Percentiles rank a stretch among this genome's conserved stretches.
Conservation (phyloP, 2,329 filamentous ascomycete genomes). For the Diplodia sapinea region DNA sequence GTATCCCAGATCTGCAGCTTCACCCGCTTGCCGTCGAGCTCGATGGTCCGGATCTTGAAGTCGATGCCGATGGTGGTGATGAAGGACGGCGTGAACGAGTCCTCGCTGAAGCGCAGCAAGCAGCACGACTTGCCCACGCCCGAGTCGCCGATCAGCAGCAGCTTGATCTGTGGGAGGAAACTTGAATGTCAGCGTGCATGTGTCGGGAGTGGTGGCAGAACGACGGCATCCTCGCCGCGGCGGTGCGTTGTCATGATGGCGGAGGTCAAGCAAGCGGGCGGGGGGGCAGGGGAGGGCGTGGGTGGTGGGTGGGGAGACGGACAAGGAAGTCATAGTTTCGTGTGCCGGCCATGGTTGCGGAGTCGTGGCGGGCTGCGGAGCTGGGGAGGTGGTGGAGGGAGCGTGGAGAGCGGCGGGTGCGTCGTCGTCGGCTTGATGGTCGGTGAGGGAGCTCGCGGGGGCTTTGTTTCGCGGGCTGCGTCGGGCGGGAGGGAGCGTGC, state of each 20-base stretch:
- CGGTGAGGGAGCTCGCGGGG: slow-evolving; percentile 26
- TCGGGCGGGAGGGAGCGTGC: slow-evolving; percentile 10
- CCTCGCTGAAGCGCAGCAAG: slow-evolving; percentile 93
- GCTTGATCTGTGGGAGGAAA: slow-evolving; percentile 75
- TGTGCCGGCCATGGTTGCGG: slow-evolving; percentile 80
- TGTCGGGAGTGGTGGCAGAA: slow-evolving; percentile 9
- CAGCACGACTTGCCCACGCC: slow-evolving; percentile 98
- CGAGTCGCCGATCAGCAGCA: slow-evolving; percentile 94
- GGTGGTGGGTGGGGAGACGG: slow-evolving; percentile 49
- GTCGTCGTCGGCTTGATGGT: slow-evolving; percentile 32
- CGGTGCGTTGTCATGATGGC: slow-evolving; percentile 26
- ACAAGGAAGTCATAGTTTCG: slow-evolving; percentile 99
- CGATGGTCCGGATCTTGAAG: slow-evolving; percentile 99
- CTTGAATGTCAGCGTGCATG: slow-evolving; percentile 20
- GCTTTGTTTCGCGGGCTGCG: slow-evolving; percentile 10
- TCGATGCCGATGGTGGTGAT: slow-evolving; percentile 99
- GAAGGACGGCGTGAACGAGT: slow-evolving; percentile 96
- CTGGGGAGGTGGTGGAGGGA: slow-evolving; percentile 27
- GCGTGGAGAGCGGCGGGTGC: slow-evolving; percentile 35
- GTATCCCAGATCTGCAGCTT: slow-evolving; percentile 99
- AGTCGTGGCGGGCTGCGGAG: slow-evolving; percentile 29
- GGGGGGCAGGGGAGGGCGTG: slow-evolving; percentile 32
- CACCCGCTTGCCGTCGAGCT: slow-evolving; percentile 97
- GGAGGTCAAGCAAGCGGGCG: slow-evolving; percentile 18
- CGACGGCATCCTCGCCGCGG: slow-evolving; percentile 24